Evolutionary conservation across 1,139 yeast species (phyloP), one percentile per base, ranked within the genome.

Genomic region (Saccharomyces hybrid): DNA sequence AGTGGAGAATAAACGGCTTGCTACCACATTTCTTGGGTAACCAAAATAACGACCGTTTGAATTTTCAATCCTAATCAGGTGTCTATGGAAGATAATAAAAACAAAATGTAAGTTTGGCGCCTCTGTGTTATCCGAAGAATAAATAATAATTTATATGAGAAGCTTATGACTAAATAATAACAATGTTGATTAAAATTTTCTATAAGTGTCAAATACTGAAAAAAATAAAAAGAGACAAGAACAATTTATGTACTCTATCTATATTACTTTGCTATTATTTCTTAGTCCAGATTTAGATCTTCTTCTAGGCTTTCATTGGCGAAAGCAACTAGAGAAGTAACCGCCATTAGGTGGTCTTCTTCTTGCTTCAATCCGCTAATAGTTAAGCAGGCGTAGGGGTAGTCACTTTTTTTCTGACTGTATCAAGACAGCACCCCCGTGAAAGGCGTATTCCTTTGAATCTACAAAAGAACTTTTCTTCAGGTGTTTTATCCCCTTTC

Each of bases 391-490:
- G 79, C 88, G 42, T 80, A 72, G 28, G 81, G 71, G 21, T 76
- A 75, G 59, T 77, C 82, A 44, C 72, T 65, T 28, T 73, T 73
- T 73, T 11, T 69, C 66, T 16, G 80, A 71, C 51, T 77, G 73
- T 51, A 83, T 69, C 1, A 87, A 86, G 53, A 82, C 77, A 53
- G 82, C 80, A 48, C 88, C 88, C 9, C 87, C 88, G 61, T 82
- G 86, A 51, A 75, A 68, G 9, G 86, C 82, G 61, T 74, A 82
- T n/a, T 81, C 83, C 28, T 61, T 58, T 19, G 77, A 72, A 26
- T 76, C 71, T 24, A 72, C 64, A 59, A 72, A 77, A 56, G n/a
- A 74, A 73, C n/a, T 76, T 77, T 19, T 75, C 75, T 42, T 63
- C 67, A 26, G 66, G 62, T 8, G 61, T 57, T 16, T 53, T 55